Conservation (phyloP, 345 rosid genomes). For the Eucalyptus marginata region DNA sequence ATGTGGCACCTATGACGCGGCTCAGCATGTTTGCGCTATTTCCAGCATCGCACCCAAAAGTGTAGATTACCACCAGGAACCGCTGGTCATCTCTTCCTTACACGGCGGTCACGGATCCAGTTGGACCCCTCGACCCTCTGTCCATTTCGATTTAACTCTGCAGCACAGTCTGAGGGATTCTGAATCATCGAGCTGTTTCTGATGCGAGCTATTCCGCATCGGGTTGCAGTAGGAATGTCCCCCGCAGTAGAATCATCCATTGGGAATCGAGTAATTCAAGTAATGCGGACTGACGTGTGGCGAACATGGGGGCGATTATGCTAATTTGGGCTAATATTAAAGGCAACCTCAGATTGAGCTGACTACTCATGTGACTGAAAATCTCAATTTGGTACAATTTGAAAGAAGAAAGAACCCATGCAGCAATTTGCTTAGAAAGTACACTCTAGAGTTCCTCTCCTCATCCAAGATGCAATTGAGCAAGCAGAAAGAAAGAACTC, state of each 20-base stretch:
- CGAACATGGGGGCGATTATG: not conserved
- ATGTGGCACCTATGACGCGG: not conserved
- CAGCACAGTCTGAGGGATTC: not conserved
- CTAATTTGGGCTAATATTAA: not conserved
- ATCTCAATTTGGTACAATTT: not conserved
- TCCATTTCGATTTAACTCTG: not conserved
- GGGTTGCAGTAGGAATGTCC: not conserved
- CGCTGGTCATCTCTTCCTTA: not conserved
- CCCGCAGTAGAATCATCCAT: not conserved
- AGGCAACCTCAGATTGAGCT: not conserved
- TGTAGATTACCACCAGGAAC: not conserved
- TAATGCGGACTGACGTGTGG: too few relatives aligned
- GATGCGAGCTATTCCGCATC: not conserved
- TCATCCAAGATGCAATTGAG: not conserved
- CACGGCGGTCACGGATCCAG: not conserved
- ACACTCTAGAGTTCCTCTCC: not conserved
- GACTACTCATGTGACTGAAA: not conserved
- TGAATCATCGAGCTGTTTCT: not conserved
- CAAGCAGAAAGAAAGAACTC: not conserved
- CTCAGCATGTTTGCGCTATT: not conserved
- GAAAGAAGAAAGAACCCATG: not conserved
- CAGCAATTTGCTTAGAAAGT: not conserved
- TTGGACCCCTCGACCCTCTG: not conserved
- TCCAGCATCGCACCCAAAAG: not conserved
- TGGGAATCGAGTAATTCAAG: too few relatives aligned